phyloP scores from a whole-genome alignment of 2,329 filamentous ascomycete species.

The Seiridium cupressi region DNA sequence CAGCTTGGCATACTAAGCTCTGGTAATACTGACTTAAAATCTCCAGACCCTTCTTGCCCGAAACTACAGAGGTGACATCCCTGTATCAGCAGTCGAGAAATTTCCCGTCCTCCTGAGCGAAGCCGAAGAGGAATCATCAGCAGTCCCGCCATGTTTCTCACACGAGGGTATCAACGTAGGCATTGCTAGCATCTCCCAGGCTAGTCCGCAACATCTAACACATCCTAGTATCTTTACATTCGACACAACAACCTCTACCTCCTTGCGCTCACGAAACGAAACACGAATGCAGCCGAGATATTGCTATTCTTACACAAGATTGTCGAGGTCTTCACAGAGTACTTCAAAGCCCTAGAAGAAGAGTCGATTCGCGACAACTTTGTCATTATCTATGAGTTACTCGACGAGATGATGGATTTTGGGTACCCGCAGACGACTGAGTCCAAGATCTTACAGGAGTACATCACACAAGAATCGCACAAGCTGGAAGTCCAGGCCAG shows the following conservation, averaged over 20 bases:
- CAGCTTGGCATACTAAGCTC: neutral
- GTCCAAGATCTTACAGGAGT: constrained; percentile 97
- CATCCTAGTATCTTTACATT: constrained; percentile 88
- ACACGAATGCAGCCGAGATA: constrained; percentile 98
- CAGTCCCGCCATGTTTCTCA: constrained; percentile 95
- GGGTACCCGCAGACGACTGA: constrained; percentile 98
- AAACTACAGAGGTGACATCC: constrained; percentile 97
- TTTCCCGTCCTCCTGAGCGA: constrained; percentile 95
- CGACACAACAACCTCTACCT: constrained; percentile 99
- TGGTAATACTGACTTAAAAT: neutral
- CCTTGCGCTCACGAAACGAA: constrained; percentile 95
- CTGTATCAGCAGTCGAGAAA: constrained; percentile 98
- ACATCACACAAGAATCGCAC: constrained; percentile 98
- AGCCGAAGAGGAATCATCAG: constrained; percentile 98
- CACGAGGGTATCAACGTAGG: constrained; percentile 96
- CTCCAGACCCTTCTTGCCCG: constrained; percentile 89
- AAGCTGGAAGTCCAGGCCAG: constrained; percentile 96
- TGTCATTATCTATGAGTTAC: constrained; percentile 96
- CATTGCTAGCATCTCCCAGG: constrained; percentile 18
- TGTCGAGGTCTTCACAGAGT: constrained; percentile 98
- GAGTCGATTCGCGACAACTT: constrained; percentile 99
- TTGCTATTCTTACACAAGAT: constrained; percentile 97
- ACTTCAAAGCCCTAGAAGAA: constrained; percentile 98
- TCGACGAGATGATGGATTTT: constrained; percentile 99
- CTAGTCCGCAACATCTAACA: neutral